Conservation (phyloP, 2,329 filamentous ascomycete species). For the Neophaeococcomyces aloes region DNA sequence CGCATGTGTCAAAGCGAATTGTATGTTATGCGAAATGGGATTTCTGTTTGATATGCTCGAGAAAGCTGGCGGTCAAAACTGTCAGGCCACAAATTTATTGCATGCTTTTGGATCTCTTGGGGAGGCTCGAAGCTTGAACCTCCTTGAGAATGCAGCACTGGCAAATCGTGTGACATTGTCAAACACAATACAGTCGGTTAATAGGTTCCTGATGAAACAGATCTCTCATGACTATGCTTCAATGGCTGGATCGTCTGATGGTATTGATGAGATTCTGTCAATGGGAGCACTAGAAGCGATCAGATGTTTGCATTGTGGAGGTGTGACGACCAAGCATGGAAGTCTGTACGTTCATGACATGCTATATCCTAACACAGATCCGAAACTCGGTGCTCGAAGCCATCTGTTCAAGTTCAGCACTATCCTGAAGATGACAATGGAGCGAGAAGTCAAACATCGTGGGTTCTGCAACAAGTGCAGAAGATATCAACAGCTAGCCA, state of each 20-base stretch:
- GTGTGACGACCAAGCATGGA: constrained; percentile 70
- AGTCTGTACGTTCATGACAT: constrained; percentile 77
- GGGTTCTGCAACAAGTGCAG: constrained; percentile 92
- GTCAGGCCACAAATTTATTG: constrained; percentile 88
- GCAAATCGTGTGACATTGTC: constrained; percentile 61
- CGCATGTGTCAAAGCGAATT: constrained; percentile 69
- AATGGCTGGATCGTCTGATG: constrained; percentile 50
- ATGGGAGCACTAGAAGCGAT: constrained; percentile 46
- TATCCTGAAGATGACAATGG: constrained; percentile 83
- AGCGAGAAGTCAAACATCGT: constrained; percentile 75
- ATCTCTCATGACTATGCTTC: constrained; percentile 66
- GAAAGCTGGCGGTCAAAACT: constrained; percentile 86
- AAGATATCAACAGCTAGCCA: constrained; percentile 77
- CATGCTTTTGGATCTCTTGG: constrained; percentile 78
- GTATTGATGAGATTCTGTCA: constrained; percentile 57
- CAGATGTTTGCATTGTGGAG: constrained; percentile 74
- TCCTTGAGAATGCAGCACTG: constrained; percentile 66
- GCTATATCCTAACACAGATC: constrained; percentile 50
- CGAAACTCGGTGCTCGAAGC: constrained; percentile 42
- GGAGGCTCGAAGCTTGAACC: constrained; percentile 63
- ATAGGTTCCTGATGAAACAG: constrained; percentile 73
- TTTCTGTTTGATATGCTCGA: constrained; percentile 97
- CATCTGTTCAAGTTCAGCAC: constrained; percentile 62
- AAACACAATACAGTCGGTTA: constrained; percentile 74
- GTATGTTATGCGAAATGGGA: constrained; percentile 84